Conservation (phyloP, 2,329 filamentous ascomycete genomes). For the Daldinia eschscholtzii region DNA sequence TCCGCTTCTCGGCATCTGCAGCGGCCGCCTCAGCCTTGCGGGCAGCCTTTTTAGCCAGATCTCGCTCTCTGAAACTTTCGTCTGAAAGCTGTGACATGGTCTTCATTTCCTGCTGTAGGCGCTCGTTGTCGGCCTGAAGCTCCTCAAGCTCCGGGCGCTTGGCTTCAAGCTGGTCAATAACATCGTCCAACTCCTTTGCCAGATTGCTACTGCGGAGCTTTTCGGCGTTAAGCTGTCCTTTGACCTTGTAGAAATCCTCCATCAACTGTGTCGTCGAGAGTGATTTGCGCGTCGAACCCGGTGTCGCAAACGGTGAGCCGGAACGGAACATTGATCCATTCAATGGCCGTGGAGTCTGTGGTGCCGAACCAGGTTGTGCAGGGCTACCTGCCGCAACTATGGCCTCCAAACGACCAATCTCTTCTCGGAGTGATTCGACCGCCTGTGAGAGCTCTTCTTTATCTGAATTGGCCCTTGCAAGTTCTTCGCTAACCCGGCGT, state of each 20-base stretch:
- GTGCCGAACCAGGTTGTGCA: constrained; percentile 61
- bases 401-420: constrained; percentile 67
- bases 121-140: constrained; percentile 82
- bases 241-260: constrained; percentile 74
- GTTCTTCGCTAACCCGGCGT: constrained; percentile 67
- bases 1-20: constrained; percentile 73
- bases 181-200: constrained; percentile 82
- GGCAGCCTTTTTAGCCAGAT: constrained; percentile 80
- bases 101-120: constrained; percentile 82
- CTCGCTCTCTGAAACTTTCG: constrained; percentile 82
- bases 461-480: constrained; percentile 67
- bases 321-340: constrained; percentile 69
- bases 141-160: constrained; percentile 91
- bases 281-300: constrained; percentile 69
- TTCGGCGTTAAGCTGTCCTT: constrained; percentile 80
- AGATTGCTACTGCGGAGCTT: constrained; percentile 81
- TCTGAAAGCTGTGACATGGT: constrained; percentile 90
- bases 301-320: constrained; percentile 73
- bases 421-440: constrained; percentile 64
- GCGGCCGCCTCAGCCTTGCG: constrained; percentile 83
- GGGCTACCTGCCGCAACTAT: constrained; percentile 59
- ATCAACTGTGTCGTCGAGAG: constrained; percentile 73
- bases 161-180: constrained; percentile 85
- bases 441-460: constrained; percentile 62
- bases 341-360: constrained; percentile 69